phyloP scores from a whole-genome alignment of 768 basidiomycete genomes.

The Dioszegia aurantiaca region DNA sequence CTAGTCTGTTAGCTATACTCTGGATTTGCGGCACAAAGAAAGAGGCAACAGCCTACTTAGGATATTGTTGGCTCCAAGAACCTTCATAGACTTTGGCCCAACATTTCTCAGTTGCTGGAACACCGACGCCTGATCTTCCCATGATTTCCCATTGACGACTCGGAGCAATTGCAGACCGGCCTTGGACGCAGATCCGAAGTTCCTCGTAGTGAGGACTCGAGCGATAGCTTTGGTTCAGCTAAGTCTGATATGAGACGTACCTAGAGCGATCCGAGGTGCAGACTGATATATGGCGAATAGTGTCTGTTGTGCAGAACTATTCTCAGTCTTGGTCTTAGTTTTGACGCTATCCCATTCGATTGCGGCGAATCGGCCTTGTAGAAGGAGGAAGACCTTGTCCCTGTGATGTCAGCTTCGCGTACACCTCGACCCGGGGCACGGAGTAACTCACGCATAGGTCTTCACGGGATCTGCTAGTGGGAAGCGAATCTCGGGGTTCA shows the following conservation, averaged over 20 bases:
- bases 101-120: slow-evolving; percentile 85
- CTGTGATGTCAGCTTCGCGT: slow-evolving; percentile 16
- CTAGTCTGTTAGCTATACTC: slow-evolving; percentile 16
- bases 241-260: slow-evolving; percentile 52
- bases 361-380: slow-evolving; percentile 63
- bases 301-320: slow-evolving; percentile 58
- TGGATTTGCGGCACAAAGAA: no score
- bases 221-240: slow-evolving; percentile 61
- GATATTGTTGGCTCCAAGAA: slow-evolving; percentile 72
- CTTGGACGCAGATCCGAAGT: slow-evolving; percentile 67
- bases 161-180: slow-evolving; percentile 76
- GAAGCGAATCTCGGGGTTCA: slow-evolving; percentile 73
- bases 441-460: slow-evolving; percentile 55
- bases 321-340: slow-evolving; percentile 65
- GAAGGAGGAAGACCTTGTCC: slow-evolving; percentile 76
- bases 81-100: slow-evolving; percentile 57
- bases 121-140: slow-evolving; percentile 83
- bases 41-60: slow-evolving; percentile 21
- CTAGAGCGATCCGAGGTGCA: slow-evolving; percentile 70
- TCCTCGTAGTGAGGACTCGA: slow-evolving; percentile 68
- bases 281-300: slow-evolving; percentile 70
- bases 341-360: slow-evolving; percentile 57
- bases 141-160: slow-evolving; percentile 75
- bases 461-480: slow-evolving; percentile 65
- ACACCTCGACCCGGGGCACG: not conserved